These are phyloP conservation scores for Scalesia atractyloides DNA, from an alignment of 129 eudicot genomes.

Conservation along the genomic window DNA sequence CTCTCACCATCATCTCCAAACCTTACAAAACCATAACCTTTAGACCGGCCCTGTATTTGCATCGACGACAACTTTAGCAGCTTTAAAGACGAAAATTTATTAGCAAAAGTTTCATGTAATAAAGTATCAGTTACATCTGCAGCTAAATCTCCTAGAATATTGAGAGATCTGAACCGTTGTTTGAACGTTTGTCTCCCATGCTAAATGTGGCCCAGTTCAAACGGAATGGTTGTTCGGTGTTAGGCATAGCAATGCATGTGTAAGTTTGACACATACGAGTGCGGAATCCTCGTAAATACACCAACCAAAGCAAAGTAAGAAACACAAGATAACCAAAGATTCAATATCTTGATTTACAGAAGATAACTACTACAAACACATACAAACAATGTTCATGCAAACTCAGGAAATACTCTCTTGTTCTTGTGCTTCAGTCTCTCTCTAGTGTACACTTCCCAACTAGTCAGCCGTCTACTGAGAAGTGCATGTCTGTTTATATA, in stretches of 20 bases:
- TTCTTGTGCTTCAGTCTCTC: no score
- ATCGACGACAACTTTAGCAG: slow-evolving; percentile 88
- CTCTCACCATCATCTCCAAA: slow-evolving; percentile 88
- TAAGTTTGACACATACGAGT: no score
- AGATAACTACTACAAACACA: no score
- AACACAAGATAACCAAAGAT: no score
- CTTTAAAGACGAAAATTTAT: slow-evolving; percentile 71
- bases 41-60: slow-evolving; percentile 81
- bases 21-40: slow-evolving; percentile 91
- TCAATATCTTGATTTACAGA: no score
- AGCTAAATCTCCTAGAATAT: slow-evolving; percentile 90
- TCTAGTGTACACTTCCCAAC: no score
- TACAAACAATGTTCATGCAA: no score
- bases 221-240: slow-evolving; percentile 75
- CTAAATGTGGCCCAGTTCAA: slow-evolving; percentile 94
- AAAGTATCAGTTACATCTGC: slow-evolving; percentile 85
- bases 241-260: slow-evolving; percentile 65
- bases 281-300: no score
- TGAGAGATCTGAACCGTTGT: slow-evolving; percentile 82
- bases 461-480: no score
- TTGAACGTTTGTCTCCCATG: slow-evolving; percentile 85
- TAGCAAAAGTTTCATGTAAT: slow-evolving; percentile 73
- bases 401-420: no score
- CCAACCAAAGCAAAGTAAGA: no score
- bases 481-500: no score